These are phyloP conservation scores for Pueraria montana DNA, from an alignment of 306 rosid species.

Conservation along the genomic window DNA sequence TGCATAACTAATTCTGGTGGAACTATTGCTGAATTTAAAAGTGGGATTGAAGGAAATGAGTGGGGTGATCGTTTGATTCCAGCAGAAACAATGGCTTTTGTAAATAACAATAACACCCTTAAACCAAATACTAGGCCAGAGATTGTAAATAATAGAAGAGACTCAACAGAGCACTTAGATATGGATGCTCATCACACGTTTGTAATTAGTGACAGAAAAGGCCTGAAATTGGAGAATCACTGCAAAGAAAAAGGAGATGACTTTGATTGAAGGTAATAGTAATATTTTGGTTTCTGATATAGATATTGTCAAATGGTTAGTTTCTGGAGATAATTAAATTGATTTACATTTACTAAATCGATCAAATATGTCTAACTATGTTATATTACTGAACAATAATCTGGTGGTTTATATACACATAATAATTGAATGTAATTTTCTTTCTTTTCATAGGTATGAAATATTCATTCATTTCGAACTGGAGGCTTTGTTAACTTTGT, in stretches of 20 bases:
- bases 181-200: slow-evolving; percentile 70
- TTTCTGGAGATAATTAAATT: slow-evolving; percentile 22
- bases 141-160: slow-evolving; percentile 72
- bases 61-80: slow-evolving; percentile 51
- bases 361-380: not conserved
- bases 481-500: slow-evolving; percentile 50
- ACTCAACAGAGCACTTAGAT: slow-evolving; percentile 68
- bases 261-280: slow-evolving; percentile 65
- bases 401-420: not conserved
- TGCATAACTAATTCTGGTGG: slow-evolving; percentile 47
- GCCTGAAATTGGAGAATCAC: slow-evolving; percentile 69
- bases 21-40: slow-evolving; percentile 39
- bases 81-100: slow-evolving; percentile 59
- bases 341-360: not conserved
- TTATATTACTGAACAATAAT: slow-evolving; percentile 15
- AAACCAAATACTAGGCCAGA: slow-evolving; percentile 61
- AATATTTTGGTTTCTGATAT: slow-evolving; percentile 31
- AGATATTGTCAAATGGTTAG: slow-evolving; percentile 10
- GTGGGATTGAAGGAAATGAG: slow-evolving; percentile 50
- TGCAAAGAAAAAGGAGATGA: slow-evolving; percentile 55
- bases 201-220: slow-evolving; percentile 68
- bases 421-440: not conserved
- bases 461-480: slow-evolving; percentile 56
- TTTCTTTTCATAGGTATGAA: slow-evolving; percentile 52
- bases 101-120: slow-evolving; percentile 64